These are phyloP conservation scores for Aspergillus texensis DNA, from an alignment of 2,329 filamentous ascomycete genomes.

Conservation along the genomic window DNA sequence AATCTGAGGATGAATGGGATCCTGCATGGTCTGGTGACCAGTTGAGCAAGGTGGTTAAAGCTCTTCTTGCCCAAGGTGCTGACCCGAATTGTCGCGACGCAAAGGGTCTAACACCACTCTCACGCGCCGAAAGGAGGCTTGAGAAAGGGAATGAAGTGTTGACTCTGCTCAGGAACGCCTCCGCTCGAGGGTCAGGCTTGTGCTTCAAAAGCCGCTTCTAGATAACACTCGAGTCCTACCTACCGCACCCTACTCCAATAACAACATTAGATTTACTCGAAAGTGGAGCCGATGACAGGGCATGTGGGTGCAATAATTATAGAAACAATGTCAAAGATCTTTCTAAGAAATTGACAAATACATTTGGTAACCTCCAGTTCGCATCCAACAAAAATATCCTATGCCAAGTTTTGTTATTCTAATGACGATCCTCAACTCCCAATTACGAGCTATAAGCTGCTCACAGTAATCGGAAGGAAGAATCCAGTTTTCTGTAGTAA, in stretches of 20 bases:
- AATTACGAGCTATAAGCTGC: background rate
- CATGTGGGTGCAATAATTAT: too few species aligned
- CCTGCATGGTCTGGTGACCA: background rate
- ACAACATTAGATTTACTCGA: too few species aligned
- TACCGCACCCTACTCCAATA: too few species aligned
- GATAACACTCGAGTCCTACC: background rate
- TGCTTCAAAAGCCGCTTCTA: background rate
- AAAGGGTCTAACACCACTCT: background rate
- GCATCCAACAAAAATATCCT: background rate
- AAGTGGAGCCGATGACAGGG: too few species aligned
- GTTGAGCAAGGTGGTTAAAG: background rate
- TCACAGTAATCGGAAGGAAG: background rate
- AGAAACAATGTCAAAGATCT: too few species aligned
- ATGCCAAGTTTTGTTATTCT: background rate
- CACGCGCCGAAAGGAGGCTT: background rate
- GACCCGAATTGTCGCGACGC: background rate
- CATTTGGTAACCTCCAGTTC: background rate
- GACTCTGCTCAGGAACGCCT: background rate
- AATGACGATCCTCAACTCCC: too few species aligned
- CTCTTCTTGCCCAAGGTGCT: background rate
- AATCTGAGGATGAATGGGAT: background rate
- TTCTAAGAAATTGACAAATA: too few species aligned
- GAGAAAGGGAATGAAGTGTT: background rate
- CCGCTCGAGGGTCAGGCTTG: background rate
- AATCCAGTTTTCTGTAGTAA: background rate